Evolutionary conservation across 176 grass and related monocot genomes (phyloP).

Genomic region (Secale cereale): DNA sequence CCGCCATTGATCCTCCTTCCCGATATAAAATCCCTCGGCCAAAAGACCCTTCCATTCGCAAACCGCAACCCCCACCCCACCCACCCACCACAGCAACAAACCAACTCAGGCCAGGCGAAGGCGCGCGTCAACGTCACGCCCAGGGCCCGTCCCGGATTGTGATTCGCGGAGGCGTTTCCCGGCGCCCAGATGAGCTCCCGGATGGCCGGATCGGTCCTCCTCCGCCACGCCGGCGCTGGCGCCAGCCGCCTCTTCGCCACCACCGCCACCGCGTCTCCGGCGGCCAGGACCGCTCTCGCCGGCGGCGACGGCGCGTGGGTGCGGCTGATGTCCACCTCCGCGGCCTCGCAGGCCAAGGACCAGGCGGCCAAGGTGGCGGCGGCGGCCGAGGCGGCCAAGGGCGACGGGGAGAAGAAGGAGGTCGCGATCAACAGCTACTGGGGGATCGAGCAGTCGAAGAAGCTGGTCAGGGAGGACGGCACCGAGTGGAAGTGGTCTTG

Average conservation of each 20-base stretch:
- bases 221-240: constrained; percentile 34
- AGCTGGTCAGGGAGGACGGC: constrained; percentile 67
- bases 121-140: neutral
- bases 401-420: constrained; percentile 40
- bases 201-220: constrained; percentile 45
- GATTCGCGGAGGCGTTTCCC: neutral
- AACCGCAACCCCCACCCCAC: neutral
- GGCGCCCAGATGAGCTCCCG: constrained; percentile 44
- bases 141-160: neutral
- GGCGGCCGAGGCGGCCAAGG: neutral
- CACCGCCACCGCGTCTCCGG: neutral
- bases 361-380: neutral
- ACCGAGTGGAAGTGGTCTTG: constrained; percentile 82
- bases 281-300: constrained; percentile 5
- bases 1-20: neutral
- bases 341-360: constrained; percentile 4
- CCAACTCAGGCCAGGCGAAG: too few species aligned
- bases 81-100: constrained; percentile 9
- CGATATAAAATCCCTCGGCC: neutral
- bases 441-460: constrained; percentile 52
- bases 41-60: constrained; percentile 8
- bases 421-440: constrained; percentile 66
- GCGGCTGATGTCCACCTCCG: constrained; percentile 34
- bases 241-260: constrained; percentile 14
- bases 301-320: constrained; percentile 18